Evolutionary conservation across 1,284 basidiomycete species (phyloP).

Genomic region (Thelephora terrestris): DNA sequence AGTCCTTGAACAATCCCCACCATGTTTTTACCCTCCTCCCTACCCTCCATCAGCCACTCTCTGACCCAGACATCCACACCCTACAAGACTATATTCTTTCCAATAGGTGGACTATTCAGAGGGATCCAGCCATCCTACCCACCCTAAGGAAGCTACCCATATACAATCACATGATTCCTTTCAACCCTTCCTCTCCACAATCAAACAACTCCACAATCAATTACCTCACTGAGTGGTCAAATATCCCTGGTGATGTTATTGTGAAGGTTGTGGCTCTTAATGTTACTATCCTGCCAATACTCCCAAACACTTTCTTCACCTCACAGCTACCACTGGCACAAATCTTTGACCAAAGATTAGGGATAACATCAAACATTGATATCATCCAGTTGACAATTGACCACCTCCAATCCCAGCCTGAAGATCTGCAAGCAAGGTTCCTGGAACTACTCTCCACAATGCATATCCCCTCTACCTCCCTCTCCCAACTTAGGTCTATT

Average conservation of each 20-base stretch:
- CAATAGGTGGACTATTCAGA: neutral
- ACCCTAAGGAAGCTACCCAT: constrained; percentile 4
- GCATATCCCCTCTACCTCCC: neutral
- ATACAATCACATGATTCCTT: constrained; percentile 2
- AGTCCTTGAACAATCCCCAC: too few species aligned
- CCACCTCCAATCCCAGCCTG: constrained; percentile 4
- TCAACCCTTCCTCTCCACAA: too few species aligned
- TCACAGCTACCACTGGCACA: neutral
- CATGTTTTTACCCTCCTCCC: too few species aligned
- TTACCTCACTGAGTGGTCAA: neutral
- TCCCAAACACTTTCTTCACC: neutral
- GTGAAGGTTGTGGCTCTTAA: neutral
- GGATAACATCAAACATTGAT: neutral
- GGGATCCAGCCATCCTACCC: neutral
- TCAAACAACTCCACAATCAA: too few species aligned
- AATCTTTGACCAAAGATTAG: neutral
- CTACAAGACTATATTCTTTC: neutral
- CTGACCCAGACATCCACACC: neutral
- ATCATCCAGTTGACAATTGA: constrained; percentile 3
- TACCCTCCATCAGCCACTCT: neutral
- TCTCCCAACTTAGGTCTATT: constrained; percentile 1
- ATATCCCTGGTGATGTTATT: neutral
- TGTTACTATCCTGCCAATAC: neutral
- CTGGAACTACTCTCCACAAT: too few species aligned
- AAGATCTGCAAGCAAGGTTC: neutral